Conservation (phyloP, 257 asterid species). For the Datura wrightii region DNA sequence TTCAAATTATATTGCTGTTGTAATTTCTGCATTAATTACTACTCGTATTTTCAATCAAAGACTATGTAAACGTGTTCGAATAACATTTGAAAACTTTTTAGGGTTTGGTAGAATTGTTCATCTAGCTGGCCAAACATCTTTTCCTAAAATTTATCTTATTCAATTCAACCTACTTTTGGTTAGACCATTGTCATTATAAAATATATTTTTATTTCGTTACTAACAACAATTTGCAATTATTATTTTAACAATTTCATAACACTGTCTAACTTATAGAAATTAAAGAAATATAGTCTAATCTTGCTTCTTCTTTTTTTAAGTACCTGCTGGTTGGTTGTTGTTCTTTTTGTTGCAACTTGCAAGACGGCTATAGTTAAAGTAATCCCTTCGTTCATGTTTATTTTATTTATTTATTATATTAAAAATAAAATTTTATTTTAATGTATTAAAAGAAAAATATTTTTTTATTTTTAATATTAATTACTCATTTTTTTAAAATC, state of each 20-base stretch:
- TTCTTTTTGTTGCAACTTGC: not conserved
- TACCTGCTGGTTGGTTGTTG: not conserved
- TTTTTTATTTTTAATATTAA: no score
- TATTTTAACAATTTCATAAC: not conserved
- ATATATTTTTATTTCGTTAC: no score
- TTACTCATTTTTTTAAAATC: no score
- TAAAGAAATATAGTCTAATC: not conserved
- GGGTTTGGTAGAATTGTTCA: conserved; percentile 1
- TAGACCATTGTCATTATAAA: not conserved
- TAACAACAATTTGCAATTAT: not conserved
- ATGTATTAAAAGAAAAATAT: no score
- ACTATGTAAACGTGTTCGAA: not conserved
- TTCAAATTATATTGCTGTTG: not conserved
- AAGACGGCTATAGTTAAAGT: not conserved
- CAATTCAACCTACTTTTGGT: not conserved
- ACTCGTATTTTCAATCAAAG: not conserved
- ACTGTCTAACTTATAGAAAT: not conserved
- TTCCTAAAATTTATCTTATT: not conserved
- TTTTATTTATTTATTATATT: no score
- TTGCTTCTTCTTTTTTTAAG: no score
- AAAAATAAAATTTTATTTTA: no score
- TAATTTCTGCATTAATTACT: not conserved
- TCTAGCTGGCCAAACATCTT: not conserved
- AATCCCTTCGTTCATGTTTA: not conserved
- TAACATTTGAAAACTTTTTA: not conserved